Evolutionary conservation across 306 rosid species (phyloP).

Genomic region (Vigna unguiculata): DNA sequence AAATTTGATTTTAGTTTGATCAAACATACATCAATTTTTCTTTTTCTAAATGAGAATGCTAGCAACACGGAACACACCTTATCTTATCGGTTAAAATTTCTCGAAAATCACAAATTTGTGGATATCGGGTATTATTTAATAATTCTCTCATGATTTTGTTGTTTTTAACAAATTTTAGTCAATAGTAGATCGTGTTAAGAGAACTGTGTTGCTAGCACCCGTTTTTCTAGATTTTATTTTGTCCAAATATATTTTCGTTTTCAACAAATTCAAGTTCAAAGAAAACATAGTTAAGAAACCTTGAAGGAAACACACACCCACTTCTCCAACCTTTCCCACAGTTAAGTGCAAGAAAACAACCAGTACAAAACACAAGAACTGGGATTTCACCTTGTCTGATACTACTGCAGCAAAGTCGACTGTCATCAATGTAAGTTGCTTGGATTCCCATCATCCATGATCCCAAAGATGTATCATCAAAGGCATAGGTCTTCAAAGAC

Average conservation of each 20-base stretch:
- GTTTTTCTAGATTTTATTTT: not conserved
- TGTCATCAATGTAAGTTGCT: conserved; percentile 89
- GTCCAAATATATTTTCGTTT: conserved; percentile 6
- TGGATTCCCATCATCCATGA: conserved; percentile 99
- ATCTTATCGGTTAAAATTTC: too few relatives aligned
- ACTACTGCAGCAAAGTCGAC: conserved; percentile 92
- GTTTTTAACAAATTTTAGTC: too few relatives aligned
- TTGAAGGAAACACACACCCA: too few relatives aligned
- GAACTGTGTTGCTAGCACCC: too few relatives aligned
- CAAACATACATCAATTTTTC: not conserved
- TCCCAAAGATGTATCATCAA: conserved; percentile 89
- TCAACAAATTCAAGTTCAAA: conserved; percentile 14
- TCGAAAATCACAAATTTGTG: too few relatives aligned
- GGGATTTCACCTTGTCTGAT: conserved; percentile 75
- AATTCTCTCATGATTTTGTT: too few relatives aligned
- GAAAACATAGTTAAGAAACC: not conserved
- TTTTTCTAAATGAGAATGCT: not conserved
- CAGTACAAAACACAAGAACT: not conserved
- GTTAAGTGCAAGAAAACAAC: not conserved
- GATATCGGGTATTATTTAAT: too few relatives aligned
- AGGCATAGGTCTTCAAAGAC: conserved; percentile 89
- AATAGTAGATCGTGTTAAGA: too few relatives aligned
- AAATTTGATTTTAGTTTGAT: not conserved
- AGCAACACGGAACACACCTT: too few relatives aligned
- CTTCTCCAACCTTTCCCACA: not conserved